Percentiles rank a stretch among this genome's conserved stretches.
phyloP scores from a whole-genome alignment of 306 rosid species.

The Begonia masoniana region DNA sequence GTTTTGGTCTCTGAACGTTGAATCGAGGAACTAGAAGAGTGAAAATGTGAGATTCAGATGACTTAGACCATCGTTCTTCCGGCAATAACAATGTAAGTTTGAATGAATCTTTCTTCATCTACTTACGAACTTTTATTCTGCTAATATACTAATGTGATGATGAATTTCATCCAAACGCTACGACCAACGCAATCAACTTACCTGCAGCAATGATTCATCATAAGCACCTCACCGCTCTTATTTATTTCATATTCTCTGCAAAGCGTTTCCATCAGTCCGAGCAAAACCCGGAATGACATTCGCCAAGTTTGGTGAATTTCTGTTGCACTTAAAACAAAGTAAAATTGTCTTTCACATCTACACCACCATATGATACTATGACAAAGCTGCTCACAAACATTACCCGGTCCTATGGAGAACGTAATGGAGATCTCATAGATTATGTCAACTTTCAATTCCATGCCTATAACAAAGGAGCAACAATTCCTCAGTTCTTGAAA shows the following conservation, averaged over 20 bases:
- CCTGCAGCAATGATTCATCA: conserved; percentile 4
- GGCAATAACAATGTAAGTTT: too few relatives aligned
- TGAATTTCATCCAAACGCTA: too few relatives aligned
- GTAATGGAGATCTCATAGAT: conserved; percentile 41
- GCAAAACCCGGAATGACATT: conserved; percentile 23
- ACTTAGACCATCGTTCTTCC: too few relatives aligned
- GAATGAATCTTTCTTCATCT: too few relatives aligned
- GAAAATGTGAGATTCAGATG: neutral
- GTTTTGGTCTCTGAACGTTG: neutral
- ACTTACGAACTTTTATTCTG: too few relatives aligned
- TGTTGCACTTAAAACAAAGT: conserved; percentile 27
- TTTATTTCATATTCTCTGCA: conserved; percentile 8
- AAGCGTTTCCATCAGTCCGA: conserved; percentile 2
- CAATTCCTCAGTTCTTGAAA: too few relatives aligned
- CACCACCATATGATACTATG: conserved; percentile 39
- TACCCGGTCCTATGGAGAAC: conserved; percentile 63
- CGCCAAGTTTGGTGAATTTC: conserved; percentile 41
- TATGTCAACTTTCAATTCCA: conserved; percentile 82
- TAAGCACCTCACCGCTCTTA: neutral
- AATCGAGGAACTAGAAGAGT: neutral
- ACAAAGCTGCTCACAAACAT: conserved; percentile 35
- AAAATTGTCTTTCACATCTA: conserved; percentile 48
- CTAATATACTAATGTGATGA: too few relatives aligned
- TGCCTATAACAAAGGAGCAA: conserved; percentile 39
- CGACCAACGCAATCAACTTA: neutral